phyloP scores from a whole-genome alignment of 352 stramenopile species.

The Thraustochytrium sp. region DNA sequence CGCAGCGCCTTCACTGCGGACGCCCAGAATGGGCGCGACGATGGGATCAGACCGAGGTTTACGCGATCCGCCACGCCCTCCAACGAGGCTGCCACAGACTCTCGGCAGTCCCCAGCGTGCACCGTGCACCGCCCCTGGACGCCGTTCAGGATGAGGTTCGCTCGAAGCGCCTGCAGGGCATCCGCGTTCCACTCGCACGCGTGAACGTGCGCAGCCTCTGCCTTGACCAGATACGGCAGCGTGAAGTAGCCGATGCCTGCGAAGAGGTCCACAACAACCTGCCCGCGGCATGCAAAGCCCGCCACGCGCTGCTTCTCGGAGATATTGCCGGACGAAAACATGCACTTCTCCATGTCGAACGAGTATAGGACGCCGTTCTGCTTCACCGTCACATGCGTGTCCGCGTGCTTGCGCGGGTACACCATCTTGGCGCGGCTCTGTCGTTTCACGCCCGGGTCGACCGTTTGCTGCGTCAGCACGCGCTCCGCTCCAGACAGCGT shows the following conservation, averaged over 20 bases:
- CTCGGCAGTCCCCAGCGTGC: constrained; percentile 79
- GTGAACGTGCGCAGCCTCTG: constrained; percentile 75
- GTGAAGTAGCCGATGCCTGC: constrained; percentile 97
- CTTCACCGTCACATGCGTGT: constrained; percentile 57
- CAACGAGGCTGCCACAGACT: constrained; percentile 52
- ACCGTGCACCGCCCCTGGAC: constrained; percentile 61
- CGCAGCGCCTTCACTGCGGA: constrained; percentile 83
- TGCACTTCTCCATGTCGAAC: constrained; percentile 88
- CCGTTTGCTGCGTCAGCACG: not conserved
- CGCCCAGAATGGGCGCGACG: constrained; percentile 84
- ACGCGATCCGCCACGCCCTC: constrained; percentile 75
- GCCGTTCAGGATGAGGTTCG: constrained; percentile 84
- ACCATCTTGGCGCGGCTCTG: constrained; percentile 7
- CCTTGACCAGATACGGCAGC: constrained; percentile 84
- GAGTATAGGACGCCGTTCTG: constrained; percentile 89
- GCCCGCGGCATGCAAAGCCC: constrained; percentile 62
- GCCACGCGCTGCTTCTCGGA: constrained; percentile 91
- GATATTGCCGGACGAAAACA: constrained; percentile 95
- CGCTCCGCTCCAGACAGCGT: not conserved
- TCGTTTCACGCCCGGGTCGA: constrained; percentile 7
- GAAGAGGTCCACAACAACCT: constrained; percentile 91
- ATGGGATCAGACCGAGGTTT: constrained; percentile 86
- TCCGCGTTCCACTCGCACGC: constrained; percentile 92
- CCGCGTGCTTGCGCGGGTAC: not conserved
- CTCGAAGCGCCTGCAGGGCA: constrained; percentile 74